These are phyloP conservation scores for Hypomyces rosellus DNA, from an alignment of 2,329 filamentous ascomycete species.

Conservation along the genomic window DNA sequence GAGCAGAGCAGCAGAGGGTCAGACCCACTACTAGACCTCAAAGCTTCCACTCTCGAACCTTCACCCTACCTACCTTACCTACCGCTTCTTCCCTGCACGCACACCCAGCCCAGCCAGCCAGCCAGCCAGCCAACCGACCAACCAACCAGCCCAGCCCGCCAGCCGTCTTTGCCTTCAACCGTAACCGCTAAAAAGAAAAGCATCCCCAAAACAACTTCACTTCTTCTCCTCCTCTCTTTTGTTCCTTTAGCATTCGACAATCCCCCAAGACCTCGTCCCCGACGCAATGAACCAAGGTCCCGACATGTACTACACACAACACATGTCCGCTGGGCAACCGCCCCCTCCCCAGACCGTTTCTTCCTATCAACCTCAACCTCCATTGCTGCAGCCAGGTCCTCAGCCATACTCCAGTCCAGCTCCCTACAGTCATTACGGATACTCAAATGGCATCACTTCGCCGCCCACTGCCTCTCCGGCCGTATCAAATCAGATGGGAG, in stretches of 20 bases:
- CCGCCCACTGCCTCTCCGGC: slow-evolving; percentile 63
- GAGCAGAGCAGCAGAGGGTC: not conserved
- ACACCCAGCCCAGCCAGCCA: slow-evolving; percentile 20
- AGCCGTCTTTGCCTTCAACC: too few species aligned
- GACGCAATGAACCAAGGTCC: slow-evolving; percentile 74
- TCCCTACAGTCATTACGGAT: slow-evolving; percentile 65
- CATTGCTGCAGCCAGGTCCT: slow-evolving; percentile 66
- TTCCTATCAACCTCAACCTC: slow-evolving; percentile 70
- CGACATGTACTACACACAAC: slow-evolving; percentile 80
- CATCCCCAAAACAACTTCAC: too few species aligned
- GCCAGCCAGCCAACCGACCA: too few species aligned
- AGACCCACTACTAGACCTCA: slow-evolving; percentile 6
- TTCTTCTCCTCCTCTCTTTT: slow-evolving; percentile 62
- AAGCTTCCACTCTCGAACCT: slow-evolving; percentile 56
- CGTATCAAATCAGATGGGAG: slow-evolving; percentile 64
- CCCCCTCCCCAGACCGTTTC: slow-evolving; percentile 72
- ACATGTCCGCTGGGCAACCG: slow-evolving; percentile 71
- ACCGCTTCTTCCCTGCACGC: too few species aligned
- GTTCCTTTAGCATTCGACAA: slow-evolving; percentile 62
- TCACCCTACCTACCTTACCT: slow-evolving; percentile 42
- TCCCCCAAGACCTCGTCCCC: slow-evolving; percentile 71
- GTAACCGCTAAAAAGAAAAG: too few species aligned
- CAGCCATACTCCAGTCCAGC: slow-evolving; percentile 58
- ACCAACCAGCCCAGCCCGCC: slow-evolving; percentile 19
- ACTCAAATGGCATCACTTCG: slow-evolving; percentile 73